phyloP scores from a whole-genome alignment of 352 stramenopile genomes.

The Globisporangium lucens region DNA sequence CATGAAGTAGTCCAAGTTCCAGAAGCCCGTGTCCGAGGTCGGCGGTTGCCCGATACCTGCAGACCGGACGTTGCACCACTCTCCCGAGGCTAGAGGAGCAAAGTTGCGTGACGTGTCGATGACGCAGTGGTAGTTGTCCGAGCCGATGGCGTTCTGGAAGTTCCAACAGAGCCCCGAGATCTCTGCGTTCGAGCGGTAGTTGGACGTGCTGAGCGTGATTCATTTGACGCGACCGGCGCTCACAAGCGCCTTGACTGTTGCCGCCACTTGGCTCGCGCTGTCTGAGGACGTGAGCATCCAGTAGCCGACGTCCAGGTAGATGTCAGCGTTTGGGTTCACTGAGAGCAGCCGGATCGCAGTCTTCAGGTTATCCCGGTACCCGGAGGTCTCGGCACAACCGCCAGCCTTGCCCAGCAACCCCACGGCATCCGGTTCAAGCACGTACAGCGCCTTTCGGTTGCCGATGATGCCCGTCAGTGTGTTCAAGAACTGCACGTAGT shows the following conservation, averaged over 20 bases:
- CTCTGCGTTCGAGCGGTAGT: slow-evolving; percentile 59
- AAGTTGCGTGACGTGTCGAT: slow-evolving; percentile 70
- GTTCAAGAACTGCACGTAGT: slow-evolving; percentile 50
- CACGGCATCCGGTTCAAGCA: slow-evolving; percentile 56
- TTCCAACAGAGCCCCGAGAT: slow-evolving; percentile 44
- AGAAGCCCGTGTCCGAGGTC: slow-evolving; percentile 39
- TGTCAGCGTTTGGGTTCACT: slow-evolving; percentile 47
- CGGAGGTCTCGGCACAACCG: slow-evolving; percentile 29
- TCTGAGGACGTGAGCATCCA: slow-evolving; percentile 42
- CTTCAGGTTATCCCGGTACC: slow-evolving; percentile 54
- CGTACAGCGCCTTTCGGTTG: slow-evolving; percentile 60
- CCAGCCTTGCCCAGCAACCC: slow-evolving; percentile 41
- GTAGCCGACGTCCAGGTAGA: slow-evolving; percentile 68
- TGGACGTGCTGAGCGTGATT: slow-evolving; percentile 73
- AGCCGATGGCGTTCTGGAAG: slow-evolving; percentile 50
- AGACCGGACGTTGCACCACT: slow-evolving; percentile 70
- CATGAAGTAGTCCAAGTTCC: slow-evolving; percentile 64
- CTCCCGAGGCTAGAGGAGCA: slow-evolving; percentile 26
- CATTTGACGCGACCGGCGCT: slow-evolving; percentile 42
- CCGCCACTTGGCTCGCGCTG: slow-evolving; percentile 26
- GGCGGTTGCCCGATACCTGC: slow-evolving; percentile 55
- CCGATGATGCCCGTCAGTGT: slow-evolving; percentile 20
- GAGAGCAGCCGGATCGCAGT: slow-evolving; percentile 49
- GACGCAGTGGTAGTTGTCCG: slow-evolving; percentile 44
- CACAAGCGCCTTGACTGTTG: slow-evolving; percentile 41